Conservation (phyloP, 1,284 basidiomycete species). For the Leucoagaricus sp. region DNA sequence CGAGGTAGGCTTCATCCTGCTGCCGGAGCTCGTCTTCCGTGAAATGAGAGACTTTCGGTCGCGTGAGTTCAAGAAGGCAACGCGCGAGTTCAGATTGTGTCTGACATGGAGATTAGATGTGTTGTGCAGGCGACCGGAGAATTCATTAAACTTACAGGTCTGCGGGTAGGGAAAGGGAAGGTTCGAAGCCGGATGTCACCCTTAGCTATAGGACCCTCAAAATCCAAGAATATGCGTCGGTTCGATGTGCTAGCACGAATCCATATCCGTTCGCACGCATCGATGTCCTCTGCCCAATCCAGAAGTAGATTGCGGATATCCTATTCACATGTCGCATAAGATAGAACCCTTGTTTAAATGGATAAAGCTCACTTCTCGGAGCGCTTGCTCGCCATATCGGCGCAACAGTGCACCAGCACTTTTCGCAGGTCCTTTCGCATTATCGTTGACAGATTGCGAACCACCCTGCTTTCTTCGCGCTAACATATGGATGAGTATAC, state of each 20-base stretch:
- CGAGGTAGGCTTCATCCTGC: slow-evolving; percentile 86
- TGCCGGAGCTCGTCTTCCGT: slow-evolving; percentile 83
- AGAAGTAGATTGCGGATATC: slow-evolving; percentile 82
- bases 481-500: slow-evolving; percentile 33
- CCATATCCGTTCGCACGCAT: slow-evolving; percentile 84
- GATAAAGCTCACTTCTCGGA: slow-evolving; percentile 72
- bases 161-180: slow-evolving; percentile 92
- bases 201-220: slow-evolving; percentile 61
- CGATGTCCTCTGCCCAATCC: slow-evolving; percentile 86
- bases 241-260: slow-evolving; percentile 87
- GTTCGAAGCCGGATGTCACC: slow-evolving; percentile 80
- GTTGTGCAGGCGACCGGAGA: background rate
- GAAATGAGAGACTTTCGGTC: slow-evolving; percentile 84
- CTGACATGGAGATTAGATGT: slow-evolving; percentile 36
- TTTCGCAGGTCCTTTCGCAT: slow-evolving; percentile 89
- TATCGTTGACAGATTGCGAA: slow-evolving; percentile 91
- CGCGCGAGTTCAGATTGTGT: slow-evolving; percentile 91
- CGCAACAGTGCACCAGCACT: slow-evolving; percentile 95
- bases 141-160: slow-evolving; percentile 66
- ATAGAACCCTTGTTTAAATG: background rate
- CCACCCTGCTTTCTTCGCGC: slow-evolving; percentile 98
- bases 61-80: slow-evolving; percentile 86
- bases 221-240: slow-evolving; percentile 86
- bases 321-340: slow-evolving; percentile 36
- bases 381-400: slow-evolving; percentile 92